Percentiles rank a stretch among this genome's conserved stretches.
Evolutionary conservation across 1,284 basidiomycete genomes (phyloP).

Genomic region (Tremellales sp.): DNA sequence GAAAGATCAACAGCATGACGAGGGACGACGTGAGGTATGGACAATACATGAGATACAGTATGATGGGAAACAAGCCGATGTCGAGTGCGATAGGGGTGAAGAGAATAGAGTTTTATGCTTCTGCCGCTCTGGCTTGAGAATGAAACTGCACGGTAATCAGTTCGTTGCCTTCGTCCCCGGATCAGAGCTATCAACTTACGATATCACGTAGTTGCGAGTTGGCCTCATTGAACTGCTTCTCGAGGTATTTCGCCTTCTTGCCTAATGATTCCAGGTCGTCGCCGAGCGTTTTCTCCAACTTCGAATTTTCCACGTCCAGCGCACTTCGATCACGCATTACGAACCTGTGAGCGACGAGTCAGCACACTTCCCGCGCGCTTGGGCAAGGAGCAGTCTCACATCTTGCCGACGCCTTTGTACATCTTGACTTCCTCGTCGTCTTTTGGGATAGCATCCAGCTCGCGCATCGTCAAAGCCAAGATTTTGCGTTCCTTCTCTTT

Average conservation of each 20-base stretch:
- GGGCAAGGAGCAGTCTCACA: constrained; percentile 54
- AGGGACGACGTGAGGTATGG: too few species aligned
- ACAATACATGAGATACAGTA: too few species aligned
- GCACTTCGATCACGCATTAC: constrained; percentile 72
- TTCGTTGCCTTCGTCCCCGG: not conserved
- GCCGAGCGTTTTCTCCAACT: constrained; percentile 70
- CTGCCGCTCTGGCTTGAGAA: not conserved
- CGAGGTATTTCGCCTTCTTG: constrained; percentile 74
- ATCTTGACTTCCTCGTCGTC: constrained; percentile 61
- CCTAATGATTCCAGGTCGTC: constrained; percentile 73
- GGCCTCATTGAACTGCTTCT: constrained; percentile 85
- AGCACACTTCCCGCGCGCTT: not conserved
- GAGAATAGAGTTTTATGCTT: not conserved
- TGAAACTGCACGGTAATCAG: not conserved
- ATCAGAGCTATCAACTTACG: constrained; percentile 53
- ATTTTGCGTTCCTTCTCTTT: constrained; percentile 84
- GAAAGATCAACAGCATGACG: too few species aligned
- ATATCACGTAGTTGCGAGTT: constrained; percentile 82
- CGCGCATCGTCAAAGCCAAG: constrained; percentile 69
- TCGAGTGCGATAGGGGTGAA: too few species aligned
- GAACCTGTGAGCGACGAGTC: constrained; percentile 68
- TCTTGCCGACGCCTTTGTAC: constrained; percentile 88
- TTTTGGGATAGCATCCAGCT: constrained; percentile 39
- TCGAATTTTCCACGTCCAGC: constrained; percentile 71
- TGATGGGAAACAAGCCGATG: too few species aligned